phyloP scores from a whole-genome alignment of 768 basidiomycete species.

The Leccinum disarticulatum region DNA sequence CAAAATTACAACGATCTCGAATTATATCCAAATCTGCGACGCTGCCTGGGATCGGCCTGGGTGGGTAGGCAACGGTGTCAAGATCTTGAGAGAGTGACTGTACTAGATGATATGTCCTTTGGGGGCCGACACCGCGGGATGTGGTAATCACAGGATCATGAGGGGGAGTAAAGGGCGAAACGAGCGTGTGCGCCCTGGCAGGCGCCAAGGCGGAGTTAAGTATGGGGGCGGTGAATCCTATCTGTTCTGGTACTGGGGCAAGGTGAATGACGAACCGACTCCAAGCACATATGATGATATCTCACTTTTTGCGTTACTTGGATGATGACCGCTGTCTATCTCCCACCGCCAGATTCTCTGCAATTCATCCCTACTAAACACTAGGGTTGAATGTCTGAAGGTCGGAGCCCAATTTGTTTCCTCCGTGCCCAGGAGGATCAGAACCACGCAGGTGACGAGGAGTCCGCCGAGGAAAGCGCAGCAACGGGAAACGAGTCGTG shows the following conservation, averaged over 20 bases:
- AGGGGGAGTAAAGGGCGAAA: constrained; percentile 50
- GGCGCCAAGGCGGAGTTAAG: constrained; percentile 67
- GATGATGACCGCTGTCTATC: constrained; percentile 86
- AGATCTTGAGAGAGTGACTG: constrained; percentile 61
- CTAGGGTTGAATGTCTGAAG: constrained; percentile 60
- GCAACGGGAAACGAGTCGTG: constrained; percentile 54
- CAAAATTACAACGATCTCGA: constrained; percentile 85
- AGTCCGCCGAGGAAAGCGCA: constrained; percentile 52
- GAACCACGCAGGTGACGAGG: constrained; percentile 45
- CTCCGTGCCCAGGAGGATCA: constrained; percentile 43
- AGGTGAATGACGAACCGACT: background rate
- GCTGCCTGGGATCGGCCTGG: constrained; percentile 77
- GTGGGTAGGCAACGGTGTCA: constrained; percentile 74
- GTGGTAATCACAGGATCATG: constrained; percentile 40
- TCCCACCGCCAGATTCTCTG: constrained; percentile 94
- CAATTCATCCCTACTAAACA: constrained; percentile 67
- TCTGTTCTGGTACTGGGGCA: constrained; percentile 57
- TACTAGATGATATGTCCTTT: constrained; percentile 56
- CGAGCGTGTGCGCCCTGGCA: constrained; percentile 43
- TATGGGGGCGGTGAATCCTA: constrained; percentile 55
- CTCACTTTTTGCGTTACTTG: constrained; percentile 69
- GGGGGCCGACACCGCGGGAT: constrained; percentile 68
- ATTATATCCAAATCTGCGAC: constrained; percentile 88
- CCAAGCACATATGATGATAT: constrained; percentile 16
- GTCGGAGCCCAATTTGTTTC: constrained; percentile 39